Conservation (phyloP, 208 protist species). For the Leishmania aethiopica region DNA sequence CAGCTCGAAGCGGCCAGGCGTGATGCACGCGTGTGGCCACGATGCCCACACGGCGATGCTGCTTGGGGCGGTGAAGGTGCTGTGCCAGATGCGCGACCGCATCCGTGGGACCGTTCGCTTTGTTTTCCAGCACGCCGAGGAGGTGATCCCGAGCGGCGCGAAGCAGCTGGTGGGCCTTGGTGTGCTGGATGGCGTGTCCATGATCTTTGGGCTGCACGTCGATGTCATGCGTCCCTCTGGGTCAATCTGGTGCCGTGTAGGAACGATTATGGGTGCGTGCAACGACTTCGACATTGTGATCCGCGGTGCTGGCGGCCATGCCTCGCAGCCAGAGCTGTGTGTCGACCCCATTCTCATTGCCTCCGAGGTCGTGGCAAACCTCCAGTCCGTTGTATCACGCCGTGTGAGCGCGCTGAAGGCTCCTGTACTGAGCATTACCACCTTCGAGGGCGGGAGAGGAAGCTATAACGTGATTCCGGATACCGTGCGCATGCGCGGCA, state of each 20-base stretch:
- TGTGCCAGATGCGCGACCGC: conserved; percentile 47
- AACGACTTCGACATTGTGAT: conserved; percentile 79
- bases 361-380: conserved; percentile 52
- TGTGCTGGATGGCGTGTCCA: conserved; percentile 61
- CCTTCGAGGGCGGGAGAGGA: conserved; percentile 56
- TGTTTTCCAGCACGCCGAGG: conserved; percentile 83
- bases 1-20: conserved; percentile 47
- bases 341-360: conserved; percentile 69
- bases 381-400: conserved; percentile 73
- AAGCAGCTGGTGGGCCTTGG: conserved; percentile 56
- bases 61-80: conserved; percentile 63
- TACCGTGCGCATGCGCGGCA: conserved; percentile 66
- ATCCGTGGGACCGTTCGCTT: conserved; percentile 76
- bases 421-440: conserved; percentile 70
- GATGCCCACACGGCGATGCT: conserved; percentile 77
- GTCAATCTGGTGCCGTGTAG: conserved; percentile 33
- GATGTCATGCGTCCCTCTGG: conserved; percentile 26
- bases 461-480: conserved; percentile 86
- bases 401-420: conserved; percentile 60
- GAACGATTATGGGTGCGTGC: conserved; percentile 61
- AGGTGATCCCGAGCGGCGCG: conserved; percentile 64
- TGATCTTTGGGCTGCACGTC: conserved; percentile 70
- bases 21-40: conserved; percentile 80
- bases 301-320: conserved; percentile 65
- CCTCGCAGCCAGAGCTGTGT: conserved; percentile 67